Base-by-base conservation (phyloP, 2,329 filamentous ascomycete genomes). In the Fonsecaea monophora region DNA sequence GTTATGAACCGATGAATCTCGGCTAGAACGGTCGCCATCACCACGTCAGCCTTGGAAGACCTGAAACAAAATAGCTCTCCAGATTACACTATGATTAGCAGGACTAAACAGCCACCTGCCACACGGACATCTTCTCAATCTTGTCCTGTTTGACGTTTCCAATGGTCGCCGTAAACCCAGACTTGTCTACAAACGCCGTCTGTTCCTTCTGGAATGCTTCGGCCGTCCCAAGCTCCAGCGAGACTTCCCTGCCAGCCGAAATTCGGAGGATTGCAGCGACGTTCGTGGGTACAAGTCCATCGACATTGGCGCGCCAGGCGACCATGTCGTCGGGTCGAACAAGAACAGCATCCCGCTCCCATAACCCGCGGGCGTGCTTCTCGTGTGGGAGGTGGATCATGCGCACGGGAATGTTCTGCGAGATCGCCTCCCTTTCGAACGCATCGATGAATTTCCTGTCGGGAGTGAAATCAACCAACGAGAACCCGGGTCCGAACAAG, bases 381-480 rank as follows among this genome's bases (percentile, higher is more conserved):
- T 61, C 59, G 42, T 53, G 9, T 9, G 42, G 59, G 6, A 61
- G 59, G 10, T 53, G 32, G 42, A 61, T n/a, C 9, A 30, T 18
- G 6, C 48, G 6, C 13, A 61, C 5, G 4, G 59, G 25, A 12
- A 61, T 32, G n/a, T 53, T 40, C 21, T 64, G 37, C 9, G 40
- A 40, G 21, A 18, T 57, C 13, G 64, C 65, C 13, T 35, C 56
- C 18, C n/a, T 21, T 37, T 61, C 57, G 42, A 66, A 66, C 7
- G 12, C 15, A 4, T 25, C 21, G n/a, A 32, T 32, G 40, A 62
- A 50, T 15, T 18, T 42, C 40, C 42, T 48, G 34, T 40, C 50
- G 8, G 32, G 32, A 25, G 66, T 50, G 68, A 76, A 73, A 30
- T 69, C 67, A 7, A 69, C 60, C 21, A 69, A 15, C 8, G 64